These are phyloP conservation scores for Phlebiopsis flavidoalba DNA, from an alignment of 768 basidiomycete genomes.

Conservation along the genomic window DNA sequence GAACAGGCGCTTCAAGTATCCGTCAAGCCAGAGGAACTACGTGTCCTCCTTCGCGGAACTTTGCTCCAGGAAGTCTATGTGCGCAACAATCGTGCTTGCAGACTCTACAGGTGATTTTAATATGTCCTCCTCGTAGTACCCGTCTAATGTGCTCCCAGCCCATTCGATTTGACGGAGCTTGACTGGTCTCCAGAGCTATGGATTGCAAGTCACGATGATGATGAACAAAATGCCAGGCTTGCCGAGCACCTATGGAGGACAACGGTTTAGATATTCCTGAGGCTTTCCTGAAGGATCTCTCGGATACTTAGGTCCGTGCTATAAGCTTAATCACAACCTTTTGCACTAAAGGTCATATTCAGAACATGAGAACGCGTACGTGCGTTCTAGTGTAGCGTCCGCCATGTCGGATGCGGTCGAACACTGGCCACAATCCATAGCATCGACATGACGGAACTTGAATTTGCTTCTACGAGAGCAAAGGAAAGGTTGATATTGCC, in stretches of 20 bases:
- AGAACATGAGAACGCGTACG: conserved; percentile 82
- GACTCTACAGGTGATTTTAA: conserved; percentile 65
- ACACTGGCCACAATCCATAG: conserved; percentile 58
- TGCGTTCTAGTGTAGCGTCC: conserved; percentile 63
- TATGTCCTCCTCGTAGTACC: not conserved
- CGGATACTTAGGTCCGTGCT: conserved; percentile 62
- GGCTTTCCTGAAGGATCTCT: conserved; percentile 49
- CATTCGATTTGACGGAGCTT: conserved; percentile 89
- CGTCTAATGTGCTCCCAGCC: conserved; percentile 37
- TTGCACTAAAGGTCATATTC: not conserved
- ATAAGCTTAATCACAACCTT: not conserved
- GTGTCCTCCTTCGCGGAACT: conserved; percentile 64
- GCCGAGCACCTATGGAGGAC: conserved; percentile 86
- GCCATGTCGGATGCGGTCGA: conserved; percentile 76
- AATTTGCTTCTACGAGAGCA: conserved; percentile 79
- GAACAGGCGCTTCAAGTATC: conserved; percentile 69
- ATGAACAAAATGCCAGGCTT: conserved; percentile 82
- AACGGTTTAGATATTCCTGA: conserved; percentile 89
- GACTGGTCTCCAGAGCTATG: conserved; percentile 91
- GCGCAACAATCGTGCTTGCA: conserved; percentile 87
- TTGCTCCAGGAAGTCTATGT: conserved; percentile 85
- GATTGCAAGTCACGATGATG: conserved; percentile 84
- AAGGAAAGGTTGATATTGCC: conserved; percentile 54
- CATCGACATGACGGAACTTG: conserved; percentile 46
- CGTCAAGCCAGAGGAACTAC: conserved; percentile 58